A percentile compares a stretch with the other conserved stretches of the same genome.
Conservation (phyloP, 345 rosid species). For the Ceriops zippeliana region DNA sequence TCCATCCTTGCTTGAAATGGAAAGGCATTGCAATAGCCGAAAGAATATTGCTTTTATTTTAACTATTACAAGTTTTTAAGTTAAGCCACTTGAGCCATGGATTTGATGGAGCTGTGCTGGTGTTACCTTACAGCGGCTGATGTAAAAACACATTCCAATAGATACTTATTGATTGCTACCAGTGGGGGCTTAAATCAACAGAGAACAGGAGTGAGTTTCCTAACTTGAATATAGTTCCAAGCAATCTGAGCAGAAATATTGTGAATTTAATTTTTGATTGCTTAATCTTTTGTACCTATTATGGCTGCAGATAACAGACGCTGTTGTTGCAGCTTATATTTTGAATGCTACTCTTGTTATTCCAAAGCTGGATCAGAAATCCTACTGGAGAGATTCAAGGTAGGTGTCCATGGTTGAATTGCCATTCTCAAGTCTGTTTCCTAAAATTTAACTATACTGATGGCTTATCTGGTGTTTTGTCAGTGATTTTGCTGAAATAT, state of each 20-base stretch:
- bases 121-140: conserved; percentile 41
- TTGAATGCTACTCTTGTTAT: conserved; percentile 86
- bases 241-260: not conserved
- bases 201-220: conserved; percentile 73
- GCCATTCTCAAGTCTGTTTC: conserved; percentile 6
- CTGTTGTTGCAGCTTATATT: conserved; percentile 88
- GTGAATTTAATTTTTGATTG: conserved; percentile 4
- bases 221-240: not conserved
- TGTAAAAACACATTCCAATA: conserved; percentile 45
- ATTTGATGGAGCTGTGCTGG: conserved; percentile 18
- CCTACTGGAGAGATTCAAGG: conserved; percentile 94
- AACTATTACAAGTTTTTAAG: not conserved
- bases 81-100: not conserved
- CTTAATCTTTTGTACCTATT: not conserved
- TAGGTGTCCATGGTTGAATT: conserved; percentile 16
- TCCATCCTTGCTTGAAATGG: too few species aligned
- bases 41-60: not conserved
- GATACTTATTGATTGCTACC: conserved; percentile 76
- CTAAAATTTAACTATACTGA: conserved; percentile 9
- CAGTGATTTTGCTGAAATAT: conserved; percentile 80
- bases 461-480: conserved; percentile 24
- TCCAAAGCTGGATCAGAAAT: conserved; percentile 80
- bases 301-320: conserved; percentile 70
- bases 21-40: too few species aligned
- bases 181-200: conserved; percentile 97